Base-by-base conservation (phyloP, 352 stramenopile species). In the Phytopythium kandeliae region DNA sequence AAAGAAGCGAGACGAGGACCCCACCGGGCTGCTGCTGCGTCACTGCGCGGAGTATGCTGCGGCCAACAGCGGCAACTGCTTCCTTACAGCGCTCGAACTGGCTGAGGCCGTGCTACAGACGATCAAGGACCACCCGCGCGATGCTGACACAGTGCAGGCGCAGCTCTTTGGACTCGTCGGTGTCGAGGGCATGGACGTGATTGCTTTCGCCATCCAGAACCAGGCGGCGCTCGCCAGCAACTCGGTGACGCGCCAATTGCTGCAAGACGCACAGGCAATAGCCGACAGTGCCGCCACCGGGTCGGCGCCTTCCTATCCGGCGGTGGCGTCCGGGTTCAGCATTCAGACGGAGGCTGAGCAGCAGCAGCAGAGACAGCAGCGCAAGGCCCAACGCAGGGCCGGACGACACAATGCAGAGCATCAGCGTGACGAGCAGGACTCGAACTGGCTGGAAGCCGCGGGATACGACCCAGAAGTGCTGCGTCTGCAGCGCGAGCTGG, bases 151-250 rank as follows among this genome's bases (percentile, higher is more conserved):
- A 9, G 65, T 87, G 19, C 79, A 91, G 48, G 65, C 71, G 60
- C 79, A 89, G 48, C 68, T 94, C 43, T 94, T 94, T 50, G 74
- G 80, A 2, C 80, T 94, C 38, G 74, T 94, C 2, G 83, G 83
- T n/a, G 79, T 89, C 17, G 80, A 94, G 44, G 80, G 83, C 57
- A 88, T 94, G 76, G 80, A 91, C 31, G 55, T 94, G 13, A 94
- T 94, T 51, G 69, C 81, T 12, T 89, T 92, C 45, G 71, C 77
- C 33, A 62, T 89, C 34, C 76, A 88, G 52, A 69, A 86, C 30
- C 48, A 72, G 46, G 33, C 66, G 22, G 61, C 69, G 12, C 50
- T 85, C 3, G 51, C 44, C 11, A 54, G 37, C 8, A 21, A 44
- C 4, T 44, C 24, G 36, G 67, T 75, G 22, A 81, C 58, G 1